Percentiles rank a stretch among this genome's conserved stretches.
Evolutionary conservation across 495 filamentous ascomycete genomes (phyloP).

Genomic region (Penicillium simplicissimum): DNA sequence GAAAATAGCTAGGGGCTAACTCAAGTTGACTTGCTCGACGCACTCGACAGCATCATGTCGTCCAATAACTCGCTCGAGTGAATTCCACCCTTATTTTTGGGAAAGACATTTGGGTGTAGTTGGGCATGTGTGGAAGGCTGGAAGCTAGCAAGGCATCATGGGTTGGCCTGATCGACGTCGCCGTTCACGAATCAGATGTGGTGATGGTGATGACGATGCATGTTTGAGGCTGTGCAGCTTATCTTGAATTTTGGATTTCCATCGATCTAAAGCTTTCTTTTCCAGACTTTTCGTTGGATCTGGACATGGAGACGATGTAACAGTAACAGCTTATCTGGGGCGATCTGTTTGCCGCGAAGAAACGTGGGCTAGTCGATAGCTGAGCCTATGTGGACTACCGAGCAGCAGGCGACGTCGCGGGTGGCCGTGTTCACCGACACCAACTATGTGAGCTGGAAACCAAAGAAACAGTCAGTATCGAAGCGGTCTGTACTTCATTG

Average conservation of each 20-base stretch:
- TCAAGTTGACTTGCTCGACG: neutral
- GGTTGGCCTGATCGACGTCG: neutral
- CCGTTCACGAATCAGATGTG: neutral
- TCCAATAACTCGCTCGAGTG: neutral
- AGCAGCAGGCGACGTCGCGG: neutral
- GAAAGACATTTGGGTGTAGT: neutral
- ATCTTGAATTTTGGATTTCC: neutral
- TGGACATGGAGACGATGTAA: neutral
- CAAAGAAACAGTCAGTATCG: neutral
- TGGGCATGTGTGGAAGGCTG: neutral
- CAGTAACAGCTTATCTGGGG: conserved; percentile 3
- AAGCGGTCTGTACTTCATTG: neutral
- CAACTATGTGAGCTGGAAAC: neutral
- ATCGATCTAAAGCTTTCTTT: neutral
- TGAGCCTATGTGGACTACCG: conserved; percentile 7
- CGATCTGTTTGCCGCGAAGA: neutral
- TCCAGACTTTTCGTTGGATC: neutral
- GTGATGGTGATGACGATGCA: neutral
- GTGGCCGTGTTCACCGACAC: neutral
- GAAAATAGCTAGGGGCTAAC: neutral
- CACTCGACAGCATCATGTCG: neutral
- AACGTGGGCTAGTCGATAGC: neutral
- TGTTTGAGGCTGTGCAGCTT: neutral
- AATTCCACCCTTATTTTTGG: neutral
- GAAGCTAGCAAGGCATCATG: neutral